These are phyloP conservation scores for Cladosporium sp. DNA, from an alignment of 2,329 filamentous ascomycete genomes.

Conservation along the genomic window DNA sequence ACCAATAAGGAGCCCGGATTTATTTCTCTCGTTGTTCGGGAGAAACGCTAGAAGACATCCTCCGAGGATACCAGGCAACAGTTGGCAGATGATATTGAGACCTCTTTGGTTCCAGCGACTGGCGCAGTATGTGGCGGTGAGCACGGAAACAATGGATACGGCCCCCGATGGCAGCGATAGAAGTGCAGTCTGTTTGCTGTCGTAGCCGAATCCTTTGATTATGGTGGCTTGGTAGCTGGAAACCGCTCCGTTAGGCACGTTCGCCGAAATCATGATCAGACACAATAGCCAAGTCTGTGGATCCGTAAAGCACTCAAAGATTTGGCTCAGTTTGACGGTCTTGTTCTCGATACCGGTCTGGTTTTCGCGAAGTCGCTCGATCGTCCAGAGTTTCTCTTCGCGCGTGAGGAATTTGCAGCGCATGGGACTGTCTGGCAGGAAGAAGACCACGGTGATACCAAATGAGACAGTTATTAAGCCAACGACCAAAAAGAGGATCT, in stretches of 20 bases:
- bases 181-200: conserved; percentile 29
- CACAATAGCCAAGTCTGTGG: conserved; percentile 48
- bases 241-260: conserved; percentile 41
- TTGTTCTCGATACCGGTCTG: conserved; percentile 42
- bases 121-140: conserved; percentile 27
- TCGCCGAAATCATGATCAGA: conserved; percentile 34
- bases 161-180: conserved; percentile 57
- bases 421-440: conserved; percentile 56
- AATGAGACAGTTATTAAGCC: conserved; percentile 19
- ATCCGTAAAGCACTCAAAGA: conserved; percentile 56
- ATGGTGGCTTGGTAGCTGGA: conserved; percentile 41
- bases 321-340: conserved; percentile 48
- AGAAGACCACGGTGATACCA: conserved; percentile 14
- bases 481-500: conserved; percentile 21
- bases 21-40: conserved; percentile 33
- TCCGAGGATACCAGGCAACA: conserved; percentile 27
- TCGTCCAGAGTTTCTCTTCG: conserved; percentile 45
- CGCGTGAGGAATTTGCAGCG: conserved; percentile 63
- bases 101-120: conserved; percentile 28
- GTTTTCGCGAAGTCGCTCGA: conserved; percentile 41
- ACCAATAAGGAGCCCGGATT: conserved; percentile 36
- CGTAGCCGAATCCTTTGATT: conserved; percentile 24
- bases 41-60: conserved; percentile 29
- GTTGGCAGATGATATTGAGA: conserved; percentile 24
- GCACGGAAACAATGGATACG: conserved; percentile 39